A percentile compares a stretch with the other conserved stretches of the same genome.
These are phyloP conservation scores for Powellomyces hirtus DNA, from an alignment of 192 early-diverging fungal species.

Conservation along the genomic window DNA sequence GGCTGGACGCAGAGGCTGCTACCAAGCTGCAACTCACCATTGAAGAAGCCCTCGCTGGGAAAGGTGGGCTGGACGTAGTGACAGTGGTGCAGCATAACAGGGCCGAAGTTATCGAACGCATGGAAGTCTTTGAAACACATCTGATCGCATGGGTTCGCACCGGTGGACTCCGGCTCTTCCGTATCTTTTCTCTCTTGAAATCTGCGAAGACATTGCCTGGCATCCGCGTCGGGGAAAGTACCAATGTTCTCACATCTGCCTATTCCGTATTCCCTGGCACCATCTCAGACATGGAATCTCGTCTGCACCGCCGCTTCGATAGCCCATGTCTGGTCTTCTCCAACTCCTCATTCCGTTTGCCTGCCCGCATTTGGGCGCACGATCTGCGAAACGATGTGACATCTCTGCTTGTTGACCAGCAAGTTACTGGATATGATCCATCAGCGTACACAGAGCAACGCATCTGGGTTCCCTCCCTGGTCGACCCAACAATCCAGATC, in stretches of 20 bases:
- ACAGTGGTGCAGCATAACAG: not conserved
- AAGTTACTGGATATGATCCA: not conserved
- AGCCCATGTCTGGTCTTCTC: conserved; percentile 26
- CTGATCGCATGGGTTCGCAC: conserved; percentile 31
- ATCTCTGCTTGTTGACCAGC: not conserved
- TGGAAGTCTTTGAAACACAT: conserved; percentile 26
- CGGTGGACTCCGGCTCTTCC: conserved; percentile 21
- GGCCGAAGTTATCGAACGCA: conserved; percentile 27
- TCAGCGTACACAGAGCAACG: conserved; percentile 18
- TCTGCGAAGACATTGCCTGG: not conserved
- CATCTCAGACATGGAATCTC: conserved; percentile 29
- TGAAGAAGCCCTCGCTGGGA: not conserved
- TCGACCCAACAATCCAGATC: not conserved
- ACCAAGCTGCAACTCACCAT: not conserved
- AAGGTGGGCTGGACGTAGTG: not conserved
- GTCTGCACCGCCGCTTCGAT: conserved; percentile 16
- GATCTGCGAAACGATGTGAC: conserved; percentile 1
- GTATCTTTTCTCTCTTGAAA: not conserved
- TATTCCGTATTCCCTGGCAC: conserved; percentile 26
- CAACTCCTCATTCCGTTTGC: conserved; percentile 28
- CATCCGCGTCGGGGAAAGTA: not conserved
- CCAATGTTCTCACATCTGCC: too few relatives aligned
- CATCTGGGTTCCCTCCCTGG: conserved; percentile 13
- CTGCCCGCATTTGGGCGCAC: not conserved
- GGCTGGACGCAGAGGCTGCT: not conserved